Conservation (phyloP, 305 asterid species). For the Fraxinus platypoda region DNA sequence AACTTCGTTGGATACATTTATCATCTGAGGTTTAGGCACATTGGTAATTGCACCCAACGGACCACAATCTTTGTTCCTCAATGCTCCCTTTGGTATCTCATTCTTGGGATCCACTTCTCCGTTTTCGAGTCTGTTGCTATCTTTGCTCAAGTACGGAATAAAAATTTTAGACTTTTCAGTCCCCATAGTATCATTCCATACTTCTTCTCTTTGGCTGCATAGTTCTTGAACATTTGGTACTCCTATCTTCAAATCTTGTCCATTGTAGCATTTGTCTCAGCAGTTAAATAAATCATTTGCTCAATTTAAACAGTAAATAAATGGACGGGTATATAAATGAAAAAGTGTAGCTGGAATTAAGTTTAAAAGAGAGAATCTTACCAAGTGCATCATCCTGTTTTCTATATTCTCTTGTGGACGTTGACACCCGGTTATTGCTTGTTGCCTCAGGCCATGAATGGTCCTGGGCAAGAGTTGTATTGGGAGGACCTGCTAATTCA, state of each 20-base stretch:
- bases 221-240: slow-evolving; percentile 27
- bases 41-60: slow-evolving; percentile 20
- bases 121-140: slow-evolving; percentile 23
- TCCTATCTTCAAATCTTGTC: slow-evolving; percentile 43
- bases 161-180: slow-evolving; percentile 20
- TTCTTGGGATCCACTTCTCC: slow-evolving; percentile 21
- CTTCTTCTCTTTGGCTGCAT: slow-evolving; percentile 24
- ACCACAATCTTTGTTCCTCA: slow-evolving; percentile 26
- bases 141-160: slow-evolving; percentile 24
- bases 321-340: background rate
- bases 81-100: slow-evolving; percentile 22
- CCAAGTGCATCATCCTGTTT: slow-evolving; percentile 33
- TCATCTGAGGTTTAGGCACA: slow-evolving; percentile 22
- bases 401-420: slow-evolving; percentile 23
- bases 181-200: slow-evolving; percentile 15
- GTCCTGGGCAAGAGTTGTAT: slow-evolving; percentile 46
- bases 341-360: background rate
- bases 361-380: slow-evolving; percentile 16
- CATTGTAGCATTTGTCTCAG: slow-evolving; percentile 29
- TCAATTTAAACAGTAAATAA: background rate
- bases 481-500: slow-evolving; percentile 38
- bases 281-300: background rate
- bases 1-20: slow-evolving; percentile 24
- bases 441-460: slow-evolving; percentile 40
- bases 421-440: slow-evolving; percentile 23